Percentiles rank a stretch among this genome's conserved stretches.
These are phyloP conservation scores for Withania somnifera DNA, from an alignment of 305 asterid genomes.

Conservation along the genomic window DNA sequence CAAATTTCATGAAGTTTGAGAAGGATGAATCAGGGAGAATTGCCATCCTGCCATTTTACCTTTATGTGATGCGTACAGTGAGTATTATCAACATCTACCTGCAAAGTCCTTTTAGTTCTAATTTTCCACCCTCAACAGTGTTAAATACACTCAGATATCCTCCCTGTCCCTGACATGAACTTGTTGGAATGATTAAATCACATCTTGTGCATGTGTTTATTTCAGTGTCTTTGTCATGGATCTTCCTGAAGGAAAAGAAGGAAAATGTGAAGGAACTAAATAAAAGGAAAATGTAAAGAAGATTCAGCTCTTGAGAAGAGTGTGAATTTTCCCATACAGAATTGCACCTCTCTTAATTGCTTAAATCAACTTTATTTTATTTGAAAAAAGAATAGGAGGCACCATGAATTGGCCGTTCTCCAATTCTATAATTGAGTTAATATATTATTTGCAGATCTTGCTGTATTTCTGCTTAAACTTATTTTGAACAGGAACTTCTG, in stretches of 20 bases:
- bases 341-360: neutral
- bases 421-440: neutral
- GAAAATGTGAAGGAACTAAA: neutral
- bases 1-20: constrained; percentile 99
- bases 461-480: neutral
- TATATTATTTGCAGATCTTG: neutral
- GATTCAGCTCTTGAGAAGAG: neutral
- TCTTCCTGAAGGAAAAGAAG: neutral
- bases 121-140: neutral
- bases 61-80: constrained; percentile 98
- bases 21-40: constrained; percentile 97
- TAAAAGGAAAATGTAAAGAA: neutral
- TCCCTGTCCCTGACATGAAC: neutral
- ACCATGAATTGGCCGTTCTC: neutral
- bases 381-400: neutral
- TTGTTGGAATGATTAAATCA: neutral
- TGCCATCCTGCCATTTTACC: constrained; percentile 95
- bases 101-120: neutral
- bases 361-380: neutral
- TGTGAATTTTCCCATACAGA: neutral
- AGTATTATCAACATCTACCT: constrained; percentile 6
- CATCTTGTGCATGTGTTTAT: neutral
- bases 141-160: neutral
- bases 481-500: neutral
- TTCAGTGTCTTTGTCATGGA: neutral